Conservation (phyloP, 257 asterid species). For the Nicotiana undulata region DNA sequence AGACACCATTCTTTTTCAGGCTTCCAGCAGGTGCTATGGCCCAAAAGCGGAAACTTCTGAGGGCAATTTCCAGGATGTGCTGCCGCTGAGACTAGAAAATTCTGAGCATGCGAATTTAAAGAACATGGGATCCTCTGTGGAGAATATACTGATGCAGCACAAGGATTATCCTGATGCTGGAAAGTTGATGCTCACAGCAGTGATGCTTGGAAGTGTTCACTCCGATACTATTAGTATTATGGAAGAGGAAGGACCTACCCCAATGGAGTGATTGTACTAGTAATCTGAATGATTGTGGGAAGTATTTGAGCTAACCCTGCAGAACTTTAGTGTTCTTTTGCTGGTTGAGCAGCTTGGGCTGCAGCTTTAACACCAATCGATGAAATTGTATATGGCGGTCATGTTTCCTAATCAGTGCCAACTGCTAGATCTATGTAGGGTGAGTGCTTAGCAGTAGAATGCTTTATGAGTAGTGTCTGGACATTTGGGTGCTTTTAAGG, state of each 20-base stretch:
- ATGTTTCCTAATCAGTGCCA: neutral
- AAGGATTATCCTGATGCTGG: conserved; percentile 81
- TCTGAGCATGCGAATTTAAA: conserved; percentile 22
- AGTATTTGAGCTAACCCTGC: neutral
- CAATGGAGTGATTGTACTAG: neutral
- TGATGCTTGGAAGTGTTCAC: conserved; percentile 47
- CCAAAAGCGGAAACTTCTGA: conserved; percentile 53
- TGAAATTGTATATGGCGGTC: neutral
- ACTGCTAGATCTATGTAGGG: neutral
- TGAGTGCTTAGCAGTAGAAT: neutral
- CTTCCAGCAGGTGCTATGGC: conserved; percentile 74
- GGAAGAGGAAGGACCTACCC: conserved; percentile 6
- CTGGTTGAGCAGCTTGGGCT: neutral
- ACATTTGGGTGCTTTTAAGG: neutral
- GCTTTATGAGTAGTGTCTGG: neutral
- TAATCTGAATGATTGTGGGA: neutral
- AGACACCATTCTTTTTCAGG: conserved; percentile 63
- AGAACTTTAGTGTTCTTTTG: neutral
- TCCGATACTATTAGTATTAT: neutral
- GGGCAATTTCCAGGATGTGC: conserved; percentile 61
- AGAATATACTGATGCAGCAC: conserved; percentile 74
- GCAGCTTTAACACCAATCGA: neutral
- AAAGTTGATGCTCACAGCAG: conserved; percentile 71
- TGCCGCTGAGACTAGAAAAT: conserved; percentile 52
- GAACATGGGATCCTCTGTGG: conserved; percentile 48